Conservation (phyloP, 2,329 filamentous ascomycete species). For the Immersiporthe knoxdaviesiana region DNA sequence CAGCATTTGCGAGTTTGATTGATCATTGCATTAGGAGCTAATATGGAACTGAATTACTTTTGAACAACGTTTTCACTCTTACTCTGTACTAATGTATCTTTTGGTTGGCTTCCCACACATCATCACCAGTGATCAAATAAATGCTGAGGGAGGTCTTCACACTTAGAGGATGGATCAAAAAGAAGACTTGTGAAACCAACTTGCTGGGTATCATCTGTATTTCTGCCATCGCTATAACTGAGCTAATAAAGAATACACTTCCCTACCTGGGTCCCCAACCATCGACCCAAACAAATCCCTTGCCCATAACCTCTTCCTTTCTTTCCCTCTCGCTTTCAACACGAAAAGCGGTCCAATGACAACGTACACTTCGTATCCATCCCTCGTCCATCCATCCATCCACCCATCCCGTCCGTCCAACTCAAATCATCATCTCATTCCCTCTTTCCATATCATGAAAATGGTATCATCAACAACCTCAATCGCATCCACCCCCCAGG, state of each 20-base stretch:
- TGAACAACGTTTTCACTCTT: no score
- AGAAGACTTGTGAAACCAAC: neutral
- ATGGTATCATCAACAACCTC: conserved; percentile 28
- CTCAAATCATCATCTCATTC: conserved; percentile 11
- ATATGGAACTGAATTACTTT: neutral
- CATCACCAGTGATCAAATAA: no score
- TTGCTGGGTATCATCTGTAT: conserved; percentile 31
- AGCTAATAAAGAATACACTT: conserved; percentile 26
- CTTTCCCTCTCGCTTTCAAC: conserved; percentile 16
- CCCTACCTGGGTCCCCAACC: conserved; percentile 13
- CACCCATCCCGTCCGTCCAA: neutral
- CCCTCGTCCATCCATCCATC: conserved; percentile 20
- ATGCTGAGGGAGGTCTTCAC: no score
- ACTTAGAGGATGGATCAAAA: no score
- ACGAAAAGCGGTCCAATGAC: conserved; percentile 11
- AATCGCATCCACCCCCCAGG: conserved; percentile 8
- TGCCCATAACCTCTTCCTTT: neutral
- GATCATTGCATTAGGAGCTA: neutral
- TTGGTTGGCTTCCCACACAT: no score
- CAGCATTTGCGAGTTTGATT: conserved; percentile 1
- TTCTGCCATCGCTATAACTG: conserved; percentile 31
- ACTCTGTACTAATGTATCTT: no score
- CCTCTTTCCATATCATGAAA: conserved; percentile 23
- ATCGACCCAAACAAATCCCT: conserved; percentile 13
- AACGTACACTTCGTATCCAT: conserved; percentile 13